Percentiles rank a stretch among this genome's conserved stretches.
Evolutionary conservation across 352 stramenopile genomes (phyloP).

Genomic region (Globisporangium spinosum): DNA sequence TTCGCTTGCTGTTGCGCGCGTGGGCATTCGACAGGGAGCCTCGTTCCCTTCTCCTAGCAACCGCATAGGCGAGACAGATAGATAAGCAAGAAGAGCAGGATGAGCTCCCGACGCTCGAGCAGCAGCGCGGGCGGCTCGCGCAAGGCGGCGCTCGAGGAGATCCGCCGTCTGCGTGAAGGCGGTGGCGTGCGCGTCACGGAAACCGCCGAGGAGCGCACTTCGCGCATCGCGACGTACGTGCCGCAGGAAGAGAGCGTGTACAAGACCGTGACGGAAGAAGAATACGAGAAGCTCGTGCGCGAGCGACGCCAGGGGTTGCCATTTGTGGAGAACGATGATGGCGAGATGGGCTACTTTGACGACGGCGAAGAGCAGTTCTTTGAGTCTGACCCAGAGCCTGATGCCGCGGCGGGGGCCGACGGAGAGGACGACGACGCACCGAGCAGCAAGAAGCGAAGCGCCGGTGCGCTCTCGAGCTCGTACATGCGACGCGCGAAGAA

Average conservation of each 20-base stretch:
- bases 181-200: slow-evolving; percentile 10
- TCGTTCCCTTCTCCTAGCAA: background rate
- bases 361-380: slow-evolving; percentile 89
- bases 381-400: slow-evolving; percentile 70
- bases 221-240: slow-evolving; percentile 70
- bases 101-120: slow-evolving; percentile 57
- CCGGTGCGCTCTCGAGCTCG: slow-evolving; percentile 69
- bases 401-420: slow-evolving; percentile 25
- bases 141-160: slow-evolving; percentile 68
- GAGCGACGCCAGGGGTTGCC: slow-evolving; percentile 71
- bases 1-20: background rate
- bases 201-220: slow-evolving; percentile 18
- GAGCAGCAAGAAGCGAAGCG: slow-evolving; percentile 64
- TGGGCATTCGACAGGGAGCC: background rate
- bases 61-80: background rate
- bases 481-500: slow-evolving; percentile 79
- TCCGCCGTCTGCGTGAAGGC: slow-evolving; percentile 64
- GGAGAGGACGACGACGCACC: slow-evolving; percentile 36
- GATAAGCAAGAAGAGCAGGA: slow-evolving; percentile 14
- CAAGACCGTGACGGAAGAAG: slow-evolving; percentile 79
- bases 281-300: slow-evolving; percentile 83
- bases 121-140: slow-evolving; percentile 34
- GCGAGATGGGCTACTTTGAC: slow-evolving; percentile 86
- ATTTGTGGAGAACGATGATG: slow-evolving; percentile 81
- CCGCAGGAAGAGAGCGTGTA: slow-evolving; percentile 77